A percentile compares a stretch with the other conserved stretches of the same genome.
phyloP scores from a whole-genome alignment of 1,139 yeast genomes.

The Insectozyma bohioensis region DNA sequence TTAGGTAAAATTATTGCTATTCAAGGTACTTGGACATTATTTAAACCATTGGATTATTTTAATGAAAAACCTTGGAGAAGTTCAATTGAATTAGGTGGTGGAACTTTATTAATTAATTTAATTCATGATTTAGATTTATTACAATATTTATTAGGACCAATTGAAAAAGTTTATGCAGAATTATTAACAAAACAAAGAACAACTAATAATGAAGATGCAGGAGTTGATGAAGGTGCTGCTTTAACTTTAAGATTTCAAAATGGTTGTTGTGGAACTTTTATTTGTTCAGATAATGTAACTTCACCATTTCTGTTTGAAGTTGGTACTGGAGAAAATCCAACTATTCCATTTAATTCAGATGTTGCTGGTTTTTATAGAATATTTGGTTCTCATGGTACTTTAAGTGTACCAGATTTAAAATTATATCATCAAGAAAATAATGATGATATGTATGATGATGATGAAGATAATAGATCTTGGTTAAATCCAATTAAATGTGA shows the following conservation, averaged over 20 bases:
- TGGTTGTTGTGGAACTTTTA: conserved; percentile 39
- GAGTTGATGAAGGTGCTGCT: conserved; percentile 44
- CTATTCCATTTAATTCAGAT: conserved; percentile 24
- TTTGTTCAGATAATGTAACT: conserved; percentile 39
- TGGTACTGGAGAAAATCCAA: conserved; percentile 45
- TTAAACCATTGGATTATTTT: conserved; percentile 34
- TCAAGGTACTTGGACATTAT: conserved; percentile 42
- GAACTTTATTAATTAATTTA: conserved; percentile 38
- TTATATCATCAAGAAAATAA: conserved; percentile 36
- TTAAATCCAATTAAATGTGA: conserved; percentile 30
- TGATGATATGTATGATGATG: conserved; percentile 37
- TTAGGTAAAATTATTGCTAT: conserved; percentile 37
- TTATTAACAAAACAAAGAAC: conserved; percentile 30
- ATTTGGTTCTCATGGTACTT: conserved; percentile 41
- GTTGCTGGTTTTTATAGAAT: conserved; percentile 41
- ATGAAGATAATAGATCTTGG: conserved; percentile 35
- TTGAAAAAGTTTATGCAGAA: conserved; percentile 39
- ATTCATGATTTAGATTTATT: conserved; percentile 43
- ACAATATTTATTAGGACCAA: conserved; percentile 39
- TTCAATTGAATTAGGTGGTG: conserved; percentile 35
- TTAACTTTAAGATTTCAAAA: conserved; percentile 30
- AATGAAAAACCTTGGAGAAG: conserved; percentile 37
- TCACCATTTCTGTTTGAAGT: conserved; percentile 42
- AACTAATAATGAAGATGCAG: conserved; percentile 14
- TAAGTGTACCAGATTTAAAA: conserved; percentile 42